Evolutionary conservation across 768 basidiomycete genomes (phyloP), one percentile per base, ranked within the genome.

Genomic region (Dentipellis fragilis): DNA sequence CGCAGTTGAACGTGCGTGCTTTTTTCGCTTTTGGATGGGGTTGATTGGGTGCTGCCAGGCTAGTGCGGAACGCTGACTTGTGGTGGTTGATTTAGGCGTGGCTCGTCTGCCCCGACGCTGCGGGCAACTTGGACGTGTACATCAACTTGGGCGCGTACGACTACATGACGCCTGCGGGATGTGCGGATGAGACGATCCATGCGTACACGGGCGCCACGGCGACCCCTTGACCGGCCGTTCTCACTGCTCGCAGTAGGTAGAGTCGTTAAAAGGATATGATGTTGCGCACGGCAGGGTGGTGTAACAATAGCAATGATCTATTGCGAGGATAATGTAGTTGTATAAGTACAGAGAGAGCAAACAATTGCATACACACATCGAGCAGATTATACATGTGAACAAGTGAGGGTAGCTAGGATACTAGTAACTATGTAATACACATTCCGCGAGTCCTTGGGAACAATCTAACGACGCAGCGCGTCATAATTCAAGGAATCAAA

Each of bases 171-270:
- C 81, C 82, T 2, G 67, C 80, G 49, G 52, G 81, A 12, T 81
- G 79, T 61, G 75, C 78, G 2, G 80, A 81, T 61, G 71, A 81
- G 66, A 82, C 80, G 1, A 76, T 83, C 58, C 76, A 82, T 61
- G 80, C 77, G 6, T 83, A 81, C 65, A 82, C 79, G 3, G 80
- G 79, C 5, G 52, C 52, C 5, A 53, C 52, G 10, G 52, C 52
- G 40, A 45, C 40, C 7, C 52, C 52, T 5, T 53, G 37, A 53
- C 4, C 1, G 42, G 7, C n/a, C 42, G 3, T 29, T 3, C 29
- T 29, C 29, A 3, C 3, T 29, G 6, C 29, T 29, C 6, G 29
- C 14, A 2, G 16, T 16, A 8, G 16, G 42, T 45, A 16, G 16
- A 17, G 3, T n/a, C 14, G 42, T 1, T 1, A 45, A 45, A 45